Conservation (phyloP, 78 protist genomes). For the Diacronema lutheri region DNA sequence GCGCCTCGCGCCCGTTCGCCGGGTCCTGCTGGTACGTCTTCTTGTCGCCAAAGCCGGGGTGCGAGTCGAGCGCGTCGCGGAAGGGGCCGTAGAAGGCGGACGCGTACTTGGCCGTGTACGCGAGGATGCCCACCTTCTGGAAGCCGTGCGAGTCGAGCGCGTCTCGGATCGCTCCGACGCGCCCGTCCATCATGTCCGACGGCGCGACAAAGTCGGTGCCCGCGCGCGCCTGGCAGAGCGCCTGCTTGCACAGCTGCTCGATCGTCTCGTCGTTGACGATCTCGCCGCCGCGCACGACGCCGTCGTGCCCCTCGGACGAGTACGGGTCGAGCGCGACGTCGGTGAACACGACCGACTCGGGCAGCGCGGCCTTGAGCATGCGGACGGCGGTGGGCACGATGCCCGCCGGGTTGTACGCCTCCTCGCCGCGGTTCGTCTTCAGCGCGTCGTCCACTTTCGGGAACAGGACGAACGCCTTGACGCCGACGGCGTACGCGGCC, state of each 20-base stretch:
- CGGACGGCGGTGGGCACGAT: constrained; percentile 6
- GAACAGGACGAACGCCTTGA: constrained; percentile 22
- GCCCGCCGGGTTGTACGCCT: constrained; percentile 8
- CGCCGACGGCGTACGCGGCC: constrained; percentile 13
- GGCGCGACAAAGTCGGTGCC: constrained; percentile 80
- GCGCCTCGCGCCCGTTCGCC: too few relatives aligned
- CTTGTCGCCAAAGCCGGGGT: constrained; percentile 71
- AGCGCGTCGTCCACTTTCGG: constrained; percentile 32
- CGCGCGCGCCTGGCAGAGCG: neutral
- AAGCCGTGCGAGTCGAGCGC: constrained; percentile 36
- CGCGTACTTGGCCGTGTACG: constrained; percentile 83
- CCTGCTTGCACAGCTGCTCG: constrained; percentile 39
- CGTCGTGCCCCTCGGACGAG: constrained; percentile 16
- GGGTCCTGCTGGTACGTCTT: constrained; percentile 79
- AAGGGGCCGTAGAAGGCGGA: constrained; percentile 88
- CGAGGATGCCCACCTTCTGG: constrained; percentile 34
- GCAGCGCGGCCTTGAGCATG: constrained; percentile 7
- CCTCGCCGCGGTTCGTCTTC: constrained; percentile 38
- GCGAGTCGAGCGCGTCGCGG: constrained; percentile 72
- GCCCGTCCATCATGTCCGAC: constrained; percentile 90
- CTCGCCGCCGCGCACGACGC: constrained; percentile 14
- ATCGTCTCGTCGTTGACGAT: constrained; percentile 37
- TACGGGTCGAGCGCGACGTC: constrained; percentile 21
- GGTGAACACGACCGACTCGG: neutral
- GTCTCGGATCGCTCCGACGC: constrained; percentile 61